Conservation (phyloP, 2,329 filamentous ascomycete genomes). For the Colletotrichum viniferum region DNA sequence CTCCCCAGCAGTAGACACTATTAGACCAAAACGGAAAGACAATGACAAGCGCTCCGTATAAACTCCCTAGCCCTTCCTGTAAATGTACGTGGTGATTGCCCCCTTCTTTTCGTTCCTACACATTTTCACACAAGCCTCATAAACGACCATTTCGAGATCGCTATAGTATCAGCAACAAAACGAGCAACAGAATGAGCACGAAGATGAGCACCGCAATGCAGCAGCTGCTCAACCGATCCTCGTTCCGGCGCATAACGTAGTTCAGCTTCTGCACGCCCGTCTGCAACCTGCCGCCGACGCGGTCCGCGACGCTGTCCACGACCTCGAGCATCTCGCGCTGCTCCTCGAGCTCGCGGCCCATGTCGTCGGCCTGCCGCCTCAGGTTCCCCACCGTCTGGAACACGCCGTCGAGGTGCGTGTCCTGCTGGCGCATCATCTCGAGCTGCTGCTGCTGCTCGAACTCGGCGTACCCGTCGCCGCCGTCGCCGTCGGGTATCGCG, state of each 20-base stretch:
- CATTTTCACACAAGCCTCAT: not conserved
- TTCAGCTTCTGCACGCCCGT: conserved; percentile 86
- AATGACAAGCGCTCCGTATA: conserved; percentile 1
- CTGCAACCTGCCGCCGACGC: conserved; percentile 84
- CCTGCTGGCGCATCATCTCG: conserved; percentile 93
- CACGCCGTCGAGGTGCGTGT: conserved; percentile 89
- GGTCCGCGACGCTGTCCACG: conserved; percentile 83
- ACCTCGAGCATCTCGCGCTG: conserved; percentile 88
- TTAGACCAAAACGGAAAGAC: not conserved
- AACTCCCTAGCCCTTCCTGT: conserved; percentile 4
- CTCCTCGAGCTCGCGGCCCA: conserved; percentile 96
- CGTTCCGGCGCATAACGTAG: conserved; percentile 85
- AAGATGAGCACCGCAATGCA: conserved; percentile 90
- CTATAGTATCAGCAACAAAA: conserved; percentile 73
- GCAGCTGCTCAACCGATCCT: conserved; percentile 86
- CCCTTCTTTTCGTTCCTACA: not conserved
- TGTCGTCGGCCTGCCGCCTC: conserved; percentile 87
- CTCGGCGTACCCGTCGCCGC: conserved; percentile 68
- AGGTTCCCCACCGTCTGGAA: conserved; percentile 93
- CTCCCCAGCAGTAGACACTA: not conserved
- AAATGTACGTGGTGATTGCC: not conserved
- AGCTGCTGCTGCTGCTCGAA: conserved; percentile 92
- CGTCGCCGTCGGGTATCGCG: conserved; percentile 61
- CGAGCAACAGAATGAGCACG: conserved; percentile 83
- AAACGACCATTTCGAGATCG: not conserved